phyloP scores from a whole-genome alignment of 2,329 filamentous ascomycete genomes.

The Clonostachys rhizophaga region DNA sequence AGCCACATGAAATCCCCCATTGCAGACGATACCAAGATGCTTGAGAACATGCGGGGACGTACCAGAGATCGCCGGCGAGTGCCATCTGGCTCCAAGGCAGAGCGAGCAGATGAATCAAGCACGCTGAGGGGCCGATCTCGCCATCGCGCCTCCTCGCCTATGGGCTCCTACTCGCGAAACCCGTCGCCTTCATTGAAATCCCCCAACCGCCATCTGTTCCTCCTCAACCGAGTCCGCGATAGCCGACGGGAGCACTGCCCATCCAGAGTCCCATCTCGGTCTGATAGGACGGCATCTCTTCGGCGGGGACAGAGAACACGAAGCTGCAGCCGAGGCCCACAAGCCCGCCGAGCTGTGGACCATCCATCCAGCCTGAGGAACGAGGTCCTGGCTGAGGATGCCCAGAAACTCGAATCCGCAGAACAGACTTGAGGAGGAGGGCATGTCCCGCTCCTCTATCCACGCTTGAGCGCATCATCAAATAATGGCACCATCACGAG shows the following conservation, averaged over 20 bases:
- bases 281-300: conserved; percentile 18
- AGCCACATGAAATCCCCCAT: too few relatives aligned
- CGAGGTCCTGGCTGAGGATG: conserved; percentile 17
- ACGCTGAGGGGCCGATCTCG: conserved; percentile 34
- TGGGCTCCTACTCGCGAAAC: conserved; percentile 17
- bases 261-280: conserved; percentile 27
- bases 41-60: conserved; percentile 22
- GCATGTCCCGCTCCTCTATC: too few relatives aligned
- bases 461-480: background rate
- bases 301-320: conserved; percentile 30
- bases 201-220: conserved; percentile 32
- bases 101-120: conserved; percentile 29
- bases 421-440: background rate
- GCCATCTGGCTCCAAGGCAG: conserved; percentile 12
- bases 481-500: background rate
- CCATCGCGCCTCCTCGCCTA: conserved; percentile 29
- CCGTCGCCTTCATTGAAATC: conserved; percentile 27
- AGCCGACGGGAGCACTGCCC: conserved; percentile 37
- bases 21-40: background rate
- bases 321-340: conserved; percentile 28
- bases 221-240: conserved; percentile 31
- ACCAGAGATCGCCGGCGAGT: conserved; percentile 29
- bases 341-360: conserved; percentile 16
- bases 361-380: conserved; percentile 23
- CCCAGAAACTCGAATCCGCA: too few relatives aligned